phyloP scores from a whole-genome alignment of 768 basidiomycete genomes.

The Pluteus cervinus region DNA sequence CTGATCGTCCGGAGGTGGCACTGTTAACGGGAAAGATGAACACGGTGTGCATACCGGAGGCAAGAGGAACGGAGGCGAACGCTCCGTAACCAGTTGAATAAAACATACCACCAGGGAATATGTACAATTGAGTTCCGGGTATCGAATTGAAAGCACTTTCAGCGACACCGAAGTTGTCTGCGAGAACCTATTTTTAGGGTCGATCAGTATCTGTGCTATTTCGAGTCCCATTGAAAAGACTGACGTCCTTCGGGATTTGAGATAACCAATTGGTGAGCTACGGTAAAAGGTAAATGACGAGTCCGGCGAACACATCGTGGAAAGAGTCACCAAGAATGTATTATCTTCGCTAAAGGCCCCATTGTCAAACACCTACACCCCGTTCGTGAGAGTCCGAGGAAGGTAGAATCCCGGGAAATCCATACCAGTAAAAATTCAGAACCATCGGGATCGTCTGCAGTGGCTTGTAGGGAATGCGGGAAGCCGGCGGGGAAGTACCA shows the following conservation, averaged over 20 bases:
- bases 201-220: slow-evolving; percentile 21
- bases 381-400: slow-evolving; percentile 1
- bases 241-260: slow-evolving; percentile 44
- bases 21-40: too few relatives aligned
- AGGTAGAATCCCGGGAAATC: background rate
- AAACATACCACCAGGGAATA: slow-evolving; percentile 39
- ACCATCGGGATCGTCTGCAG: slow-evolving; percentile 35
- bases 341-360: slow-evolving; percentile 47
- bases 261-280: slow-evolving; percentile 51
- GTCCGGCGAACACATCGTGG: background rate
- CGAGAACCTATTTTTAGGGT: background rate
- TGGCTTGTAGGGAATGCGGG: slow-evolving; percentile 52
- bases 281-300: background rate
- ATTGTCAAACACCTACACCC: slow-evolving; percentile 42
- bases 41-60: slow-evolving; percentile 26
- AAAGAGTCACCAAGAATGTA: slow-evolving; percentile 42
- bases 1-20: too few relatives aligned
- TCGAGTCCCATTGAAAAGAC: slow-evolving; percentile 51
- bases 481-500: slow-evolving; percentile 56
- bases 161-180: background rate
- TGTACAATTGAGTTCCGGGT: slow-evolving; percentile 42
- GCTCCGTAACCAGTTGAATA: too few relatives aligned
- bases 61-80: slow-evolving; percentile 17
- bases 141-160: slow-evolving; percentile 27
- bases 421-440: slow-evolving; percentile 46